phyloP scores from a whole-genome alignment of 768 basidiomycete species.

The Obba rivulosa region DNA sequence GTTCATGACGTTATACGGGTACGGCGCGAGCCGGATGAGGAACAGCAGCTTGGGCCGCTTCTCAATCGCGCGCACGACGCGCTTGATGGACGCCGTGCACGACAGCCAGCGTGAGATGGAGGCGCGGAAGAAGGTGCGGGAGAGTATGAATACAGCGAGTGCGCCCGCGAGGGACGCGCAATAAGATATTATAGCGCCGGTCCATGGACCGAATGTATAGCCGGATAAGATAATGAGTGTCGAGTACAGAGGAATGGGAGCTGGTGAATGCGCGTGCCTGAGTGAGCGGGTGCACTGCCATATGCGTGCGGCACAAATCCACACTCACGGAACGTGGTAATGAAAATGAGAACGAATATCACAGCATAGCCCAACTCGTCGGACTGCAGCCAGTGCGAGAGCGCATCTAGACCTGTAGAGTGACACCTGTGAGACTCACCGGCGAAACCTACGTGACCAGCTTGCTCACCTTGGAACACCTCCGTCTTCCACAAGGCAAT shows the following conservation, averaged over 20 bases:
- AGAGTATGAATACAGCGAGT: constrained; percentile 75
- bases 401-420: constrained; percentile 66
- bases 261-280: constrained; percentile 31
- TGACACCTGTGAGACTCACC: constrained; percentile 3
- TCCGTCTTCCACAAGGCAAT: constrained; percentile 80
- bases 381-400: constrained; percentile 72
- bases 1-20: constrained; percentile 94
- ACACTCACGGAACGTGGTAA: constrained; percentile 81
- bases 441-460: not conserved
- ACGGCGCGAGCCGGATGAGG: constrained; percentile 88
- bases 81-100: constrained; percentile 64
- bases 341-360: constrained; percentile 77
- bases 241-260: constrained; percentile 88
- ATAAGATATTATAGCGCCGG: constrained; percentile 84
- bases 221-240: constrained; percentile 90
- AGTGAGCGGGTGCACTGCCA: constrained; percentile 9
- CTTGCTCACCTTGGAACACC: constrained; percentile 58
- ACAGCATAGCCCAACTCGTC: constrained; percentile 73
- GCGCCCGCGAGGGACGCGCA: constrained; percentile 82
- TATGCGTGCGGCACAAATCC: constrained; percentile 1
- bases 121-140: constrained; percentile 67
- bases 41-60: constrained; percentile 83
- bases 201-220: constrained; percentile 83
- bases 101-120: constrained; percentile 69
- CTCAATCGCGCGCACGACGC: constrained; percentile 84